phyloP scores from a whole-genome alignment of 2,329 filamentous ascomycete species.

The Claviceps purpurea region DNA sequence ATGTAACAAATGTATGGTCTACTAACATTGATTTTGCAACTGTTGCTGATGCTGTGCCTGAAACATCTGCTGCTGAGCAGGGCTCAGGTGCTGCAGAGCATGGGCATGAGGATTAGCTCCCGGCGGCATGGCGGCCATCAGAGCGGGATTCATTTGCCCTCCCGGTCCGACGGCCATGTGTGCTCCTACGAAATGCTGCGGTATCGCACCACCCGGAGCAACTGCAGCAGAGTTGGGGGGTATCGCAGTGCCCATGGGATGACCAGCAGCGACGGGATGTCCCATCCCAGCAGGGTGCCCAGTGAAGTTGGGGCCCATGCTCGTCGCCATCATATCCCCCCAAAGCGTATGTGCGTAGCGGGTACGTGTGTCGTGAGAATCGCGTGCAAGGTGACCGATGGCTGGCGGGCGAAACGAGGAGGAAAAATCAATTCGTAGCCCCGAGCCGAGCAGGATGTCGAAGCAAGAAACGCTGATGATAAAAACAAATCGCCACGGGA shows the following conservation, averaged over 20 bases:
- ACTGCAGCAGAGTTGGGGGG: conserved; percentile 57
- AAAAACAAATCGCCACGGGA: background rate
- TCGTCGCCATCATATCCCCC: conserved; percentile 52
- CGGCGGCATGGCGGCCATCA: conserved; percentile 68
- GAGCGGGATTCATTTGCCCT: conserved; percentile 57
- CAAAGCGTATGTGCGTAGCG: background rate
- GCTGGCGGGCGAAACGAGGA: background rate
- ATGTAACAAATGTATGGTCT: background rate
- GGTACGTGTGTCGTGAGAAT: background rate
- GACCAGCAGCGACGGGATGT: conserved; percentile 54
- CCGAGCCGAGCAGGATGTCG: background rate
- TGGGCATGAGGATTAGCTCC: conserved; percentile 53
- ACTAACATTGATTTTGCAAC: conserved; percentile 23
- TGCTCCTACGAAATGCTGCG: conserved; percentile 47
- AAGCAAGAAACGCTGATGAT: background rate
- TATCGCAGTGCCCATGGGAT: conserved; percentile 50
- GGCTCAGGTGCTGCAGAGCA: conserved; percentile 58
- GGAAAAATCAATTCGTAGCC: background rate
- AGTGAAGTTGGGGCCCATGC: conserved; percentile 48
- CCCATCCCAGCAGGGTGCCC: conserved; percentile 60
- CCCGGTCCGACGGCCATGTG: conserved; percentile 61
- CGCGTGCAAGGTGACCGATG: background rate
- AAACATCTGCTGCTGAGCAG: conserved; percentile 43
- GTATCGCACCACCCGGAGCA: conserved; percentile 48
- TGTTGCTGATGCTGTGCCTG: conserved; percentile 35